Evolutionary conservation across 331 rosid species (phyloP).

Genomic region (Telfairia occidentalis): DNA sequence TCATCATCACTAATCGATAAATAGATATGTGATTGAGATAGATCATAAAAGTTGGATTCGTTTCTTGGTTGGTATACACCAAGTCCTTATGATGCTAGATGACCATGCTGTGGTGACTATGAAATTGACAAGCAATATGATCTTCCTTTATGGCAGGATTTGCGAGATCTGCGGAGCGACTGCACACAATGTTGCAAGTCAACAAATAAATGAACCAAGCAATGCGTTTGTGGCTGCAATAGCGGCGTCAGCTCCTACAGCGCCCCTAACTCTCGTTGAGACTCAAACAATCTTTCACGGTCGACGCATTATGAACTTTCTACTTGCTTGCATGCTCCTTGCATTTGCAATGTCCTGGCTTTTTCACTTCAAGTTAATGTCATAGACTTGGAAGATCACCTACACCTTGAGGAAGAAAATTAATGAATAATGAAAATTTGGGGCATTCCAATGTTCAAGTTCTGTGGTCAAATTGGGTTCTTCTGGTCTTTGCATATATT

Average conservation of each 20-base stretch:
- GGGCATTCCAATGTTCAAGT: not conserved
- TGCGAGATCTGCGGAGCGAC: slow-evolving; percentile 32
- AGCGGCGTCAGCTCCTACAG: slow-evolving; percentile 16
- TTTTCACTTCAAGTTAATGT: slow-evolving; percentile 34
- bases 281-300: slow-evolving; percentile 26
- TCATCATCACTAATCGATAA: no score
- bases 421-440: not conserved
- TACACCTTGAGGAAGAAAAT: not conserved
- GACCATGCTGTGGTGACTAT: not conserved
- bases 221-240: not conserved
- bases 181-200: slow-evolving; percentile 21
- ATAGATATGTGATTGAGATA: not conserved
- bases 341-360: slow-evolving; percentile 39
- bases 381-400: not conserved
- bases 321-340: slow-evolving; percentile 32
- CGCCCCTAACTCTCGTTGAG: slow-evolving; percentile 20
- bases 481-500: not conserved
- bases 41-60: not conserved
- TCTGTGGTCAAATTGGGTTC: not conserved
- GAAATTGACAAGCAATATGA: not conserved
- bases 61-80: not conserved
- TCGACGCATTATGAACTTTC: slow-evolving; percentile 32
- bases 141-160: slow-evolving; percentile 15
- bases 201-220: slow-evolving; percentile 16
- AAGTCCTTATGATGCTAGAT: not conserved